phyloP scores from a whole-genome alignment of 305 asterid genomes.

The Fraxinus sp. region DNA sequence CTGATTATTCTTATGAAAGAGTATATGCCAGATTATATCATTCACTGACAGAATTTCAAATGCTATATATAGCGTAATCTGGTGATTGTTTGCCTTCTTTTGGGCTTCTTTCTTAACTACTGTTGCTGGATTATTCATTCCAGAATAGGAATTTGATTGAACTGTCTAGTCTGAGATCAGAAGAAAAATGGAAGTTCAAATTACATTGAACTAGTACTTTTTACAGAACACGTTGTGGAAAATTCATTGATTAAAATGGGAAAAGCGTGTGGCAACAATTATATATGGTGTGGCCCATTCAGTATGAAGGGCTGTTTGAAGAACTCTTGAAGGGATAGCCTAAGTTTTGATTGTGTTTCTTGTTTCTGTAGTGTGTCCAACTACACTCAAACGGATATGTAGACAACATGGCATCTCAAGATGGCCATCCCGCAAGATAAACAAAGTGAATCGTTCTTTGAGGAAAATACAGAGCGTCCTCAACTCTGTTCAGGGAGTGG shows the following conservation, averaged over 20 bases:
- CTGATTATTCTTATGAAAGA: not conserved
- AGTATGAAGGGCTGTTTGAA: not conserved
- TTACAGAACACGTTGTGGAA: not conserved
- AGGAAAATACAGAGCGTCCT: conserved; percentile 75
- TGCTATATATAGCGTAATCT: not conserved
- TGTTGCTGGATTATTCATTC: not conserved
- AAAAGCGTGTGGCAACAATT: not conserved
- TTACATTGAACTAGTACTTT: not conserved
- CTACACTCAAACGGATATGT: conserved; percentile 91
- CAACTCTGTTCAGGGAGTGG: conserved; percentile 86
- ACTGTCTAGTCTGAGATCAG: not conserved
- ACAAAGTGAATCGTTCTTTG: conserved; percentile 83
- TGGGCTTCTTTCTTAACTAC: not conserved
- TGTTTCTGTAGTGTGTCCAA: conserved; percentile 73
- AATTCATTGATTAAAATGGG: not conserved
- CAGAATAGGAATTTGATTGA: not conserved
- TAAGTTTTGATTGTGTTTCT: not conserved
- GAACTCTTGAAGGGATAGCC: not conserved
- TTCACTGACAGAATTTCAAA: not conserved
- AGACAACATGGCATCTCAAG: conserved; percentile 85
- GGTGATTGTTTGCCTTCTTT: not conserved
- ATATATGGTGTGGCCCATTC: not conserved
- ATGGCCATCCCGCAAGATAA: conserved; percentile 97
- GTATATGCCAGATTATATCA: not conserved
- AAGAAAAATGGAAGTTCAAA: not conserved